Percentiles rank a stretch among this genome's conserved stretches.
phyloP scores from a whole-genome alignment of 768 basidiomycete genomes.

The Xerocomellus intermedius region DNA sequence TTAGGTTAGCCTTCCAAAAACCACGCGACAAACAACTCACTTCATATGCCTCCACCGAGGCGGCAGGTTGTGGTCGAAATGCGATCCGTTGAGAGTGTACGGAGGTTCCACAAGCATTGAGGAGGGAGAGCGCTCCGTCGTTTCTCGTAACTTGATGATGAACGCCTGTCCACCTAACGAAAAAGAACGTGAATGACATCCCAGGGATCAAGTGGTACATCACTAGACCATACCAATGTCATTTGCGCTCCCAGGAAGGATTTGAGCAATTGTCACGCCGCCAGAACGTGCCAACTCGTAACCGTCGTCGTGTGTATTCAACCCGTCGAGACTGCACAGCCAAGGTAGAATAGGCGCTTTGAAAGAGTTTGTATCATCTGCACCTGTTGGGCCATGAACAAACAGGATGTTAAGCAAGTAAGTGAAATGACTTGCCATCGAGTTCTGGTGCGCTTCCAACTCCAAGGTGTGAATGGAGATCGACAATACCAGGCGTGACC shows the following conservation, averaged over 20 bases:
- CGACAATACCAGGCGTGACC: conserved; percentile 75
- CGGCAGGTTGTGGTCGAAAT: conserved; percentile 16
- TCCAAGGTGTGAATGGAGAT: conserved; percentile 49
- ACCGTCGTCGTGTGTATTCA: conserved; percentile 45
- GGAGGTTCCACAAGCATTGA: conserved; percentile 53
- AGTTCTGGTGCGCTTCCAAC: conserved; percentile 37
- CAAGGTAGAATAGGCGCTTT: conserved; percentile 65
- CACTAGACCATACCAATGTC: conserved; percentile 16
- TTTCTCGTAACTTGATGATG: conserved; percentile 49
- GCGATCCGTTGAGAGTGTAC: conserved; percentile 35
- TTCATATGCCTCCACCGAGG: conserved; percentile 32
- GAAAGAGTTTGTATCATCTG: conserved; percentile 55
- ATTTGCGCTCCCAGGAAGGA: conserved; percentile 46
- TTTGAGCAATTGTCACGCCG: conserved; percentile 46
- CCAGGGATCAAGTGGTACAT: not conserved
- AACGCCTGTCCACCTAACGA: conserved; percentile 48
- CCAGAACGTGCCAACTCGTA: conserved; percentile 42
- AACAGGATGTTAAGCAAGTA: not conserved
- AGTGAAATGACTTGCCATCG: conserved; percentile 18
- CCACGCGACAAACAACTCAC: conserved; percentile 6
- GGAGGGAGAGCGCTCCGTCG: conserved; percentile 44
- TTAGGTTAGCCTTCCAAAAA: not conserved
- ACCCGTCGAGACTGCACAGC: conserved; percentile 45
- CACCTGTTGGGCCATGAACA: conserved; percentile 31
- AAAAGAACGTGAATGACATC: not conserved